These are phyloP conservation scores for Candolleomyces eurysporus DNA, from an alignment of 768 basidiomycete species.

Conservation along the genomic window DNA sequence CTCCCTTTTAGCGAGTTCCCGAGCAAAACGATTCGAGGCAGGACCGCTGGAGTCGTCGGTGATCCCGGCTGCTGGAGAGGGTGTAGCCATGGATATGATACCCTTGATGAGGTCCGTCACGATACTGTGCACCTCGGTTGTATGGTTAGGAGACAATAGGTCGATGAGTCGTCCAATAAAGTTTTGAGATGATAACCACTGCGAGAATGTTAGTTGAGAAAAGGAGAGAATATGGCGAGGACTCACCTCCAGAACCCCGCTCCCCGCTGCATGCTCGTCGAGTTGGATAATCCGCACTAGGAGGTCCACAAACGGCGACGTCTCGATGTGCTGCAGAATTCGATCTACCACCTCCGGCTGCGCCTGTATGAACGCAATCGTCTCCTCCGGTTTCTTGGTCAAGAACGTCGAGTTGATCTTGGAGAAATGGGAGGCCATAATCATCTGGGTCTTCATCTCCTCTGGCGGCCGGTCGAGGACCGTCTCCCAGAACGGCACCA, in stretches of 20 bases:
- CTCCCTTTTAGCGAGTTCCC: slow-evolving; percentile 77
- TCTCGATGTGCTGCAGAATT: slow-evolving; percentile 81
- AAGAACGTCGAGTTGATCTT: slow-evolving; percentile 90
- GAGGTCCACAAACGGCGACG: slow-evolving; percentile 88
- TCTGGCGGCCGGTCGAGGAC: slow-evolving; percentile 77
- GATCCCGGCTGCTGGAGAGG: slow-evolving; percentile 75
- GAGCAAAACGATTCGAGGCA: slow-evolving; percentile 82
- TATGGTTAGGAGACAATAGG: slow-evolving; percentile 75
- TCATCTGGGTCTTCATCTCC: slow-evolving; percentile 83
- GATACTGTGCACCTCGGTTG: slow-evolving; percentile 76
- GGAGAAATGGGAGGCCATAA: slow-evolving; percentile 91
- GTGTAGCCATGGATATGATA: slow-evolving; percentile 91
- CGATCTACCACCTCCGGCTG: slow-evolving; percentile 82
- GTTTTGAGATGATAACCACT: slow-evolving; percentile 88
- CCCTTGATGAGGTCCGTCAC: slow-evolving; percentile 91
- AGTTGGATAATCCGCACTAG: slow-evolving; percentile 87
- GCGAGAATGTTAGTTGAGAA: slow-evolving; percentile 13
- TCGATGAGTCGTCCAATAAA: slow-evolving; percentile 80
- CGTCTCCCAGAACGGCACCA: slow-evolving; percentile 90
- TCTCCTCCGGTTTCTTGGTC: slow-evolving; percentile 88
- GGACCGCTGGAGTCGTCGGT: slow-evolving; percentile 69
- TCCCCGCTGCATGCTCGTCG: slow-evolving; percentile 78
- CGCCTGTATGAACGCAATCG: slow-evolving; percentile 87
- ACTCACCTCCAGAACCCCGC: slow-evolving; percentile 86
- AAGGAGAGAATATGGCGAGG: slow-evolving; percentile 20